Conservation (phyloP, 2,329 filamentous ascomycete species). For the Ascochyta koolunga region DNA sequence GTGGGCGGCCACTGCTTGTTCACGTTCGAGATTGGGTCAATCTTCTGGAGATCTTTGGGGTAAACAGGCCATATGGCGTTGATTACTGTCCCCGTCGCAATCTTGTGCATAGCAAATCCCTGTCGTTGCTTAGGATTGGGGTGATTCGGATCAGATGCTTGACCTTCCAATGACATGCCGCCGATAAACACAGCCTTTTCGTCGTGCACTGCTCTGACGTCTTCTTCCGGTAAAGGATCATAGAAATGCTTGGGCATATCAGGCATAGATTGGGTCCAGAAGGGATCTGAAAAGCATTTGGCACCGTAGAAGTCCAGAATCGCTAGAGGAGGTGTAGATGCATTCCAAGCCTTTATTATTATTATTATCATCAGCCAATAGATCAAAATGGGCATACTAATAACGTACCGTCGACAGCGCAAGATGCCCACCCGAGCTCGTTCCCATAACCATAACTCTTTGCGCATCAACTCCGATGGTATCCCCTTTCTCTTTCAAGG, state of each 20-base stretch:
- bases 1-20: conserved; percentile 14
- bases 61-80: conserved; percentile 15
- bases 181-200: conserved; percentile 18
- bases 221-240: neutral
- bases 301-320: conserved; percentile 25
- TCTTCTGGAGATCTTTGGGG: neutral
- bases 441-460: conserved; percentile 17
- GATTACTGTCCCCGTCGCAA: conserved; percentile 18
- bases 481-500: neutral
- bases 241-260: conserved; percentile 11
- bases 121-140: conserved; percentile 13
- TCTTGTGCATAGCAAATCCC: conserved; percentile 19
- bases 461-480: conserved; percentile 1
- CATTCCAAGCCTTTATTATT: conserved; percentile 17
- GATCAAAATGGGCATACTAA: too few species aligned
- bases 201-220: neutral
- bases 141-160: conserved; percentile 10
- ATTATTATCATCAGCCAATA: neutral
- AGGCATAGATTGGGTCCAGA: conserved; percentile 16
- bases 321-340: conserved; percentile 7
- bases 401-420: conserved; percentile 13
- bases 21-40: conserved; percentile 19
- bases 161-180: conserved; percentile 25
- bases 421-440: conserved; percentile 19
- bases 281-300: conserved; percentile 18